phyloP scores from a whole-genome alignment of 2,329 filamentous ascomycete species.

The Cladosporium velox region DNA sequence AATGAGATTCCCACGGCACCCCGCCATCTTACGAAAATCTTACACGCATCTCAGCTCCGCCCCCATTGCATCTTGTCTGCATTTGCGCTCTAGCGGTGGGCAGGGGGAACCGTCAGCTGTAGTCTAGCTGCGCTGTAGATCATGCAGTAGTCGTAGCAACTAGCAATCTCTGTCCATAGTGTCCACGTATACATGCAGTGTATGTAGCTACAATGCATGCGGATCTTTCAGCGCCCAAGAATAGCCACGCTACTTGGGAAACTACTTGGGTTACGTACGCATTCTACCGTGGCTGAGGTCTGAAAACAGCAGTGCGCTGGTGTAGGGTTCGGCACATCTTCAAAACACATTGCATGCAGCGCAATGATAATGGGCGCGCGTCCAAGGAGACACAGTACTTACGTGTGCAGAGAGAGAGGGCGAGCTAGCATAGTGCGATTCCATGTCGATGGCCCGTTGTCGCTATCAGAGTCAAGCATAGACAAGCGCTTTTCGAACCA shows the following conservation, averaged over 20 bases:
- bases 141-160: not conserved
- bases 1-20: not conserved
- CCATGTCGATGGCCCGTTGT: not conserved
- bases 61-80: not conserved
- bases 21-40: not conserved
- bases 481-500: not conserved
- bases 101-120: not conserved
- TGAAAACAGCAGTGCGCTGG: not conserved
- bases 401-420: not conserved
- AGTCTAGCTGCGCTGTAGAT: not conserved
- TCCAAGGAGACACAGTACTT: not conserved
- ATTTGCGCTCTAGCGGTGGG: not conserved
- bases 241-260: not conserved
- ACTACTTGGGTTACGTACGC: not conserved
- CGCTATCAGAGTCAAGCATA: not conserved
- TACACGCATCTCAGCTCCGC: not conserved
- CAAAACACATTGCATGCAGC: not conserved
- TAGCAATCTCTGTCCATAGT: not conserved
- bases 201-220: not conserved
- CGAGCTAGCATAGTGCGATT: not conserved
- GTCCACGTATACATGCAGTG: not conserved
- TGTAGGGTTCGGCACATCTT: not conserved
- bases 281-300: not conserved
- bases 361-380: not conserved
- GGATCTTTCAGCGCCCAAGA: not conserved